Evolutionary conservation across 208 protist genomes (phyloP), one percentile per base, ranked within the genome.

Genomic region (Crithidia sp.): DNA sequence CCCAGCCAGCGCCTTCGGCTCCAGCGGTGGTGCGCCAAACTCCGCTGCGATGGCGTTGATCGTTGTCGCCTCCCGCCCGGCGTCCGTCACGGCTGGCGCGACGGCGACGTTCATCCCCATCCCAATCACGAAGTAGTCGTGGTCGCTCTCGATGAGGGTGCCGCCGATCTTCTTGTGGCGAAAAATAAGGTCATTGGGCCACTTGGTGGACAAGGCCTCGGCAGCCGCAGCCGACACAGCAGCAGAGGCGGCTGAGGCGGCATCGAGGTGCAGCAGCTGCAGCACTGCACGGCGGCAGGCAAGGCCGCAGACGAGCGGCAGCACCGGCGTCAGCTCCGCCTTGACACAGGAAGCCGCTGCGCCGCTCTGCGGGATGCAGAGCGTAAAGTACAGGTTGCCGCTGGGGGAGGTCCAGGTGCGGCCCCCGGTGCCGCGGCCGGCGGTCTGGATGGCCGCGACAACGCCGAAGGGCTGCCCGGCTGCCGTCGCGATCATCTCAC

Each of bases 121-220:
- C n/a, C 90, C 90, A 50, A 92, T 56, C 49, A 95, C 16, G 2
- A 88, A 57, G 67, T 77, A 78, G 16, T 61, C 74, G 0, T 49
- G 73, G 0, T 72, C 67, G 44, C 28, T 74, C 64, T 93, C 88
- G 57, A 91, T 84, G 13, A 95, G 39, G 17, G 69, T 84, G 43
- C 90, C 90, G 36, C 84, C 87, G 50, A 92, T 59, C 77, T 95
- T 95, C 62, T 85, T 89, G 12, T 67, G 61, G 12, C 72, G 57
- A 55, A 79, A 89, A 49, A 95, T 77, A 39, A 93, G 50, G 55
- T 95, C 90, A 66, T 95, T 95, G 9, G 90, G 90, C 90, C 90
- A 95, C 81, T 95, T 95, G 40, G 83, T 76, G 47, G 62, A 52
- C 43, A 91, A 39, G 2, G 53, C 41, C 54, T 70, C 43, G 13